Conservation (phyloP, 2,329 filamentous ascomycete species). For the Leptographium wingfieldii region DNA sequence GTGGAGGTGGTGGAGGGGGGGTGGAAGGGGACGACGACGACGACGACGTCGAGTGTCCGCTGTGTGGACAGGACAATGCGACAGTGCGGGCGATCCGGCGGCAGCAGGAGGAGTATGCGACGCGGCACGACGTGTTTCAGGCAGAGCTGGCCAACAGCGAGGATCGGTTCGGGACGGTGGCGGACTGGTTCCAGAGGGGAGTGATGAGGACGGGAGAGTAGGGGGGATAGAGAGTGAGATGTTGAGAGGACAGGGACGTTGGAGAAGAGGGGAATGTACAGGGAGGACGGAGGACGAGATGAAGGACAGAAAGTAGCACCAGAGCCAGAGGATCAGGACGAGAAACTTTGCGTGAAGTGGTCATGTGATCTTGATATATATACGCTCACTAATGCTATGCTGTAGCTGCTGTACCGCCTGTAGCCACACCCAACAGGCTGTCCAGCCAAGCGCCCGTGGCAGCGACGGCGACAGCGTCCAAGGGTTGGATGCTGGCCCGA, state of each 20-base stretch:
- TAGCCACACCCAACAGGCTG: constrained; percentile 16
- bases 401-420: too few relatives aligned
- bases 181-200: constrained; percentile 88
- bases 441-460: constrained; percentile 19
- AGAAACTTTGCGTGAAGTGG: too few relatives aligned
- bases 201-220: constrained; percentile 52
- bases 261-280: too few relatives aligned
- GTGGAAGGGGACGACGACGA: constrained; percentile 32
- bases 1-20: constrained; percentile 19
- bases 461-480: constrained; percentile 1
- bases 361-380: not conserved
- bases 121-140: constrained; percentile 79
- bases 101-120: constrained; percentile 75
- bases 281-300: not conserved
- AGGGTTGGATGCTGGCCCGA: constrained; percentile 5
- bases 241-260: too few relatives aligned
- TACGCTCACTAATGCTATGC: too few relatives aligned
- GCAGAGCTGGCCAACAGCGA: constrained; percentile 63
- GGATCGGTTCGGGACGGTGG: constrained; percentile 80
- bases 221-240: not conserved
- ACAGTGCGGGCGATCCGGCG: constrained; percentile 78
- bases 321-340: too few relatives aligned
- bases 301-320: not conserved
- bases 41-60: constrained; percentile 58
- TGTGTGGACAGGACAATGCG: constrained; percentile 72